These are phyloP conservation scores for Fusarium sulawesiense DNA, from an alignment of 2,329 filamentous ascomycete species.

Conservation along the genomic window DNA sequence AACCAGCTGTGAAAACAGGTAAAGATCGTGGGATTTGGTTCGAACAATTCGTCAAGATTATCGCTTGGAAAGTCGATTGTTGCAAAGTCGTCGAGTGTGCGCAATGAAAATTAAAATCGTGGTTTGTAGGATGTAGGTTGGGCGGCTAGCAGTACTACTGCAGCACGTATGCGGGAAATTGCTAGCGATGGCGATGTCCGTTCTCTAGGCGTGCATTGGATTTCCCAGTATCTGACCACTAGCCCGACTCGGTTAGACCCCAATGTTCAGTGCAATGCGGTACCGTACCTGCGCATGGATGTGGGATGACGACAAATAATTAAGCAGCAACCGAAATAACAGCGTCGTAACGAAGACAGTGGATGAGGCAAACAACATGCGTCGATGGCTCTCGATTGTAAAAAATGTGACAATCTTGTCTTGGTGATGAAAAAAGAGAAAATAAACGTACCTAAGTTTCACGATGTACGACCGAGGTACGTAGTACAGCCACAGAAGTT, in stretches of 20 bases:
- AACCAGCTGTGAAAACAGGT: slow-evolving; percentile 2
- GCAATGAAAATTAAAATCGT: slow-evolving; percentile 29
- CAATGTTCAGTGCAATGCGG: slow-evolving; percentile 32
- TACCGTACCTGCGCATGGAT: slow-evolving; percentile 46
- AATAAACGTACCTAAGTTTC: slow-evolving; percentile 28
- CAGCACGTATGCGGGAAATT: slow-evolving; percentile 53
- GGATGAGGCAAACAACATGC: neutral
- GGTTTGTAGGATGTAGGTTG: slow-evolving; percentile 40
- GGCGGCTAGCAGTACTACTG: slow-evolving; percentile 29
- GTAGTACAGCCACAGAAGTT: slow-evolving; percentile 42
- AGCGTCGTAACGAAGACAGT: slow-evolving; percentile 9
- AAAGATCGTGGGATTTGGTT: slow-evolving; percentile 1
- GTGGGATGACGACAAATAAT: slow-evolving; percentile 29
- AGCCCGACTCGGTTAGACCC: slow-evolving; percentile 39
- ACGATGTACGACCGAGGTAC: slow-evolving; percentile 28
- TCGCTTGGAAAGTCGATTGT: slow-evolving; percentile 18
- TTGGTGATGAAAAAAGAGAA: slow-evolving; percentile 1
- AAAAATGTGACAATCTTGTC: slow-evolving; percentile 1
- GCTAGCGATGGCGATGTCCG: slow-evolving; percentile 49
- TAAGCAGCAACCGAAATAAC: slow-evolving; percentile 11
- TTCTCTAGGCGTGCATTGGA: slow-evolving; percentile 40
- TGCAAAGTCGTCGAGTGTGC: slow-evolving; percentile 7
- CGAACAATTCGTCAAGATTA: slow-evolving; percentile 10
- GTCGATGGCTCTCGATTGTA: neutral
- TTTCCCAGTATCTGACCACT: slow-evolving; percentile 35